A percentile compares a stretch with the other conserved stretches of the same genome.
Evolutionary conservation across 2,329 filamentous ascomycete genomes (phyloP).

Genomic region (Capronia epimyces): DNA sequence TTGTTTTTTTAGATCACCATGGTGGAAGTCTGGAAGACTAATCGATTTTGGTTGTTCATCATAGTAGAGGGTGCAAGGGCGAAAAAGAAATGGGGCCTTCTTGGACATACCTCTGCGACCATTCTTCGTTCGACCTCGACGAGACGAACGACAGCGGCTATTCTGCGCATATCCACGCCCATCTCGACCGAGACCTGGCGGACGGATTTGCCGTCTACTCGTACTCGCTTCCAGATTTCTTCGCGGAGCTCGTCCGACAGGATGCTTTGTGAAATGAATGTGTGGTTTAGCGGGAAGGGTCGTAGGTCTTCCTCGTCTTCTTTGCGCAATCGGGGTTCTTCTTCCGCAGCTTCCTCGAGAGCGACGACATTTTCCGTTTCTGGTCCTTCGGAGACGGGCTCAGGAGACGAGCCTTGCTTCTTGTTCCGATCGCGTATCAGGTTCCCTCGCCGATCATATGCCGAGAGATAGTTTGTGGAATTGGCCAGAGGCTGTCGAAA

Average conservation of each 20-base stretch:
- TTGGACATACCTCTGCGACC: conserved; percentile 63
- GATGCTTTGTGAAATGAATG: conserved; percentile 66
- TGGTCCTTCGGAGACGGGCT: neutral
- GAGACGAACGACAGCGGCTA: conserved; percentile 77
- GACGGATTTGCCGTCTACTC: conserved; percentile 60
- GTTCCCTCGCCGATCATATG: conserved; percentile 49
- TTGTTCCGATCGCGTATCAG: conserved; percentile 36
- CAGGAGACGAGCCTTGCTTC: neutral
- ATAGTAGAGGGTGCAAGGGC: conserved; percentile 33
- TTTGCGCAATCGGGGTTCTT: conserved; percentile 30
- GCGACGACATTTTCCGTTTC: conserved; percentile 12
- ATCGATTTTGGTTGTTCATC: conserved; percentile 80
- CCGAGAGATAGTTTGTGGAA: conserved; percentile 53
- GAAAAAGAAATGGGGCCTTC: neutral
- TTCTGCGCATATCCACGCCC: conserved; percentile 73
- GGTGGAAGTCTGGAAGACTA: conserved; percentile 97
- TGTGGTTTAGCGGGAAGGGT: conserved; percentile 69
- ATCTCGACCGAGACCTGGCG: conserved; percentile 71
- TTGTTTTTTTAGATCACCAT: conserved; percentile 70
- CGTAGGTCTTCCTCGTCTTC: conserved; percentile 32
- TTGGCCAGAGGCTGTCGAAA: conserved; percentile 46
- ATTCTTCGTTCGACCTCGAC: conserved; percentile 80
- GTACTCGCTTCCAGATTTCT: conserved; percentile 66
- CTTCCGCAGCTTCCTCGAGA: conserved; percentile 32
- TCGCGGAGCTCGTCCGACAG: conserved; percentile 68